A percentile compares a stretch with the other conserved stretches of the same genome.
Evolutionary conservation across 2,329 filamentous ascomycete species (phyloP).

Genomic region (Trichoderma sp.): DNA sequence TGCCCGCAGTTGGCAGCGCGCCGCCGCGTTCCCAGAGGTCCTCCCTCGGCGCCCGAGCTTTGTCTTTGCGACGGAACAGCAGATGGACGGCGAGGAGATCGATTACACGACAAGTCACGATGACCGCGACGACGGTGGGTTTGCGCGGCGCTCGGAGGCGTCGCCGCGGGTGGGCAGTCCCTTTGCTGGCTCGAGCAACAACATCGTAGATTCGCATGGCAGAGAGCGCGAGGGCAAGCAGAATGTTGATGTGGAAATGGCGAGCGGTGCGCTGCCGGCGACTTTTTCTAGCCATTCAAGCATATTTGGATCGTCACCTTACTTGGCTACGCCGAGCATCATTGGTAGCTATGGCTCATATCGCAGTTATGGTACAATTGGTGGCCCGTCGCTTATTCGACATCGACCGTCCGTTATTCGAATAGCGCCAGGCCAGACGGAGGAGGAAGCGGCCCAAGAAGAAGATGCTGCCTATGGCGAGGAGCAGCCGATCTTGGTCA

Average conservation of each 20-base stretch:
- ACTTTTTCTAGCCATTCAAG: constrained; percentile 38
- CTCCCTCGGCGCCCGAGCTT: constrained; percentile 78
- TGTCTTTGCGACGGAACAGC: constrained; percentile 60
- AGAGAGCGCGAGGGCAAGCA: constrained; percentile 51
- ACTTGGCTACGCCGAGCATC: constrained; percentile 67
- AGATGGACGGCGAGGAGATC: constrained; percentile 32
- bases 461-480: constrained; percentile 53
- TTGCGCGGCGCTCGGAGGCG: constrained; percentile 55
- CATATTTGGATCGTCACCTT: constrained; percentile 60
- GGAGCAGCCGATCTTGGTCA: constrained; percentile 77
- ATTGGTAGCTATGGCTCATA: constrained; percentile 69
- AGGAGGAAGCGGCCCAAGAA: constrained; percentile 25
- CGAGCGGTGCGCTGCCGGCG: constrained; percentile 31
- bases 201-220: constrained; percentile 27
- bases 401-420: constrained; percentile 51
- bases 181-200: constrained; percentile 29
- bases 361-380: constrained; percentile 58
- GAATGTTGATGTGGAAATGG: constrained; percentile 46
- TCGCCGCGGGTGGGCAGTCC: constrained; percentile 29
- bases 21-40: constrained; percentile 84
- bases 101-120: constrained; percentile 46
- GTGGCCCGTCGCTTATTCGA: constrained; percentile 34
- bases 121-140: constrained; percentile 42
- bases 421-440: constrained; percentile 26
- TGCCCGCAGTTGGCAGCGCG: constrained; percentile 87